phyloP scores from a whole-genome alignment of 176 grass and related monocot species.

The Aegilops bicornis region DNA sequence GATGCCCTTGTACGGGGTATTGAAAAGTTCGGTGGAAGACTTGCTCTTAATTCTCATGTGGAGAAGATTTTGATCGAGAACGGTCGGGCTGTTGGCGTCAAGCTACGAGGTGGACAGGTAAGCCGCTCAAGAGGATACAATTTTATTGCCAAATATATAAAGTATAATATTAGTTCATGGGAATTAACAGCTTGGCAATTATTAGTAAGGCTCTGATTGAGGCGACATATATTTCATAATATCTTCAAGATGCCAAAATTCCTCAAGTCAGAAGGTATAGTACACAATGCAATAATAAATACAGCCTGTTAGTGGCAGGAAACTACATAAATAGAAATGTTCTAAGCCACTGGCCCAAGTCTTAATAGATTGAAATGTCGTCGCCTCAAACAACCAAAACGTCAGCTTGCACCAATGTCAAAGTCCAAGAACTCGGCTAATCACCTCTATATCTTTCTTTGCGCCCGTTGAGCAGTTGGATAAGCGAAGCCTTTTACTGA shows the following conservation, averaged over 20 bases:
- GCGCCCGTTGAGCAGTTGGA: background rate
- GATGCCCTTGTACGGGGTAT: constrained; percentile 80
- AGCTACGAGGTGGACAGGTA: constrained; percentile 78
- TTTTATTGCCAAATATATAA: constrained; percentile 13
- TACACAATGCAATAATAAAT: background rate
- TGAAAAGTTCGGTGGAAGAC: constrained; percentile 80
- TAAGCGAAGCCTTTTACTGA: background rate
- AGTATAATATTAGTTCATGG: background rate
- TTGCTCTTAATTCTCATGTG: constrained; percentile 74
- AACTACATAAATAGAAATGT: background rate
- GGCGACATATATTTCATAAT: background rate
- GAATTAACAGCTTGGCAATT: background rate
- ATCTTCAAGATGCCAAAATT: background rate
- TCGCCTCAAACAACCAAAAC: background rate
- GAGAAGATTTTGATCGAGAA: constrained; percentile 83
- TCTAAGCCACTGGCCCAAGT: background rate
- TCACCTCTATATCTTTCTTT: background rate
- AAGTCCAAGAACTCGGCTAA: background rate
- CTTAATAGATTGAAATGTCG: background rate
- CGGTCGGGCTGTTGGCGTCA: constrained; percentile 80
- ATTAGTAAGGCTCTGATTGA: background rate
- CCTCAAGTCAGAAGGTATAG: background rate
- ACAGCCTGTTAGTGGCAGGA: background rate
- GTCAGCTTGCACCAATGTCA: background rate
- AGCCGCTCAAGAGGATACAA: background rate